Evolutionary conservation across 2,329 filamentous ascomycete genomes (phyloP).

Genomic region (Lecanosticta acicola): DNA sequence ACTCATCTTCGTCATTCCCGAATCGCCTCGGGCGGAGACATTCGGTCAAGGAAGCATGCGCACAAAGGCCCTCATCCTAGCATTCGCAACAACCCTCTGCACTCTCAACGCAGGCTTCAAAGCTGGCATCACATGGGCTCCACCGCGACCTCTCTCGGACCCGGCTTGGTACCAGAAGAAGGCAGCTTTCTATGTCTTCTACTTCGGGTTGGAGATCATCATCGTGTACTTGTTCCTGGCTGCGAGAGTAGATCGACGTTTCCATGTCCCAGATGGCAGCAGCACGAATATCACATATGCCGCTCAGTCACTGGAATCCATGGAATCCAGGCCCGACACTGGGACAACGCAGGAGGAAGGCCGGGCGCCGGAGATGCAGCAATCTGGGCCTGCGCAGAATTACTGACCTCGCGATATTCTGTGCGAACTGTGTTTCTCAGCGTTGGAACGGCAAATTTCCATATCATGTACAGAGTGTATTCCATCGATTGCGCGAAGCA

Average conservation of each 20-base stretch:
- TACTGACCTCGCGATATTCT: too few species aligned
- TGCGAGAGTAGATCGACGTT: constrained; percentile 24
- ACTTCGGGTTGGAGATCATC: constrained; percentile 29
- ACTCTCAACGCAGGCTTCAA: constrained; percentile 25
- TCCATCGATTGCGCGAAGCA: too few species aligned
- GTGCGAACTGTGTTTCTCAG: too few species aligned
- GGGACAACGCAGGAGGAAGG: background rate
- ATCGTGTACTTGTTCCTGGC: constrained; percentile 25
- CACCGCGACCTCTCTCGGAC: constrained; percentile 19
- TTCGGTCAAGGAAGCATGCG: constrained; percentile 23
- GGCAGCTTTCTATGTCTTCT: constrained; percentile 28
- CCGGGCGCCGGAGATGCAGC: background rate
- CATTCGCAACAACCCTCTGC: constrained; percentile 15
- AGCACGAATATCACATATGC: constrained; percentile 18
- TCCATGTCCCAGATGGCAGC: constrained; percentile 28
- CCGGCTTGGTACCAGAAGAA: constrained; percentile 31
- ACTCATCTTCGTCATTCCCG: constrained; percentile 13
- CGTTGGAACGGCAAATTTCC: too few species aligned
- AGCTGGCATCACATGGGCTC: constrained; percentile 24
- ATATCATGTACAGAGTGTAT: too few species aligned
- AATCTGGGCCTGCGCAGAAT: too few species aligned
- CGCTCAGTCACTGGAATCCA: background rate
- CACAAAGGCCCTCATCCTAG: constrained; percentile 19
- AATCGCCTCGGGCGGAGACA: constrained; percentile 8
- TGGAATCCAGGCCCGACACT: background rate